Conservation (phyloP, 1,284 basidiomycete species). For the Trichosporon faecale region DNA sequence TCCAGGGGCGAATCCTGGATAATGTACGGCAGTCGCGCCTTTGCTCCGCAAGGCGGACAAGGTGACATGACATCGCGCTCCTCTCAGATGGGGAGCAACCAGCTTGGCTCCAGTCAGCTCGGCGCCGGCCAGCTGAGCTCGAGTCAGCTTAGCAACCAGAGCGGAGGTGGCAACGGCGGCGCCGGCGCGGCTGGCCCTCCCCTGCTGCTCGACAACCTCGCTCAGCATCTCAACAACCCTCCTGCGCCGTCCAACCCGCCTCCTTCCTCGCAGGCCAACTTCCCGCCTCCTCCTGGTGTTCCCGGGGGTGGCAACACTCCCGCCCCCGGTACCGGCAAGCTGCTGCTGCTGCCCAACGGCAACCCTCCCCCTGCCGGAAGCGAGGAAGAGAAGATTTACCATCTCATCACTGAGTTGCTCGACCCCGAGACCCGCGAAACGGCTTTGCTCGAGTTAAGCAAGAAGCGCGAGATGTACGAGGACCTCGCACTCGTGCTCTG, state of each 20-base stretch:
- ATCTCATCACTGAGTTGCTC: constrained; percentile 56
- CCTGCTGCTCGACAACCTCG: constrained; percentile 48
- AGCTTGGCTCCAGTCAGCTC: neutral
- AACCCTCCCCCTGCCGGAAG: constrained; percentile 44
- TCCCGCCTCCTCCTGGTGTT: constrained; percentile 11
- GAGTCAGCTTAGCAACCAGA: constrained; percentile 9
- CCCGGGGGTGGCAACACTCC: constrained; percentile 17
- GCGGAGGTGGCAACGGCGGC: constrained; percentile 11
- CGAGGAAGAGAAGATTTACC: constrained; percentile 58
- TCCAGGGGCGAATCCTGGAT: neutral
- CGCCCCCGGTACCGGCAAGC: constrained; percentile 39
- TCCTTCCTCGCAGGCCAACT: neutral
- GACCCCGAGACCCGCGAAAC: constrained; percentile 67
- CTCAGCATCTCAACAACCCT: constrained; percentile 53
- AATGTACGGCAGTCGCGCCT: constrained; percentile 25
- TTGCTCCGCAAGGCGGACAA: constrained; percentile 17
- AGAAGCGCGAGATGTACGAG: constrained; percentile 99
- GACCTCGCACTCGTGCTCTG: constrained; percentile 96
- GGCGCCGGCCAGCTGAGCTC: neutral
- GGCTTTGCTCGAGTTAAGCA: constrained; percentile 91
- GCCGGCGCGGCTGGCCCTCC: constrained; percentile 29
- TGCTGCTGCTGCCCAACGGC: constrained; percentile 49
- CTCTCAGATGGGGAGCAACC: neutral
- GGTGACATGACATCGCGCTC: constrained; percentile 21
- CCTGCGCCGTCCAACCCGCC: constrained; percentile 35